Percentiles rank a stretch among this genome's conserved stretches.
Evolutionary conservation across 140 eudicot genomes (phyloP).

Genomic region (Anethum foeniculum): DNA sequence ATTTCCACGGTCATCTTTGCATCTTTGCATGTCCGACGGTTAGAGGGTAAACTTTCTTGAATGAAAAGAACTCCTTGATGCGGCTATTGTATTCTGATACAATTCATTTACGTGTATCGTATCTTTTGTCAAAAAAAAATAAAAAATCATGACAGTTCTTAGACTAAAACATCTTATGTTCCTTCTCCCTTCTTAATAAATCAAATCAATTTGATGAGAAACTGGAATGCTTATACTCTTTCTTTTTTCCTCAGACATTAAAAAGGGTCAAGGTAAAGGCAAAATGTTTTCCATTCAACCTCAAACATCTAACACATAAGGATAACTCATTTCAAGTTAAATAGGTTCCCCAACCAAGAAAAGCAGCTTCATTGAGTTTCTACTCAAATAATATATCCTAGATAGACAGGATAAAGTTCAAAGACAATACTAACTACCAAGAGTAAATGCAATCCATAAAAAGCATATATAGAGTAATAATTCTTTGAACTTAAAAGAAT

Average conservation of each 20-base stretch:
- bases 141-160: not conserved
- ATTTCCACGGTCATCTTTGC: too few species aligned
- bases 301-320: too few species aligned
- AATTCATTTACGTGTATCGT: too few species aligned
- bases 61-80: too few species aligned
- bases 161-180: not conserved
- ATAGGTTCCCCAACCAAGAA: not conserved
- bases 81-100: too few species aligned
- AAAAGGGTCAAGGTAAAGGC: too few species aligned
- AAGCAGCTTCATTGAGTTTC: not conserved
- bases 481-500: not conserved
- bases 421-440: not conserved
- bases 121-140: too few species aligned
- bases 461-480: not conserved
- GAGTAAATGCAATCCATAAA: not conserved
- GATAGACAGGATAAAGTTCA: not conserved
- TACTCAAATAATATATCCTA: not conserved
- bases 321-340: too few species aligned
- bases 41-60: too few species aligned
- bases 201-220: not conserved
- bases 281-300: too few species aligned
- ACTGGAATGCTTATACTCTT: not conserved
- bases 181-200: not conserved
- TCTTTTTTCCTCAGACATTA: not conserved
- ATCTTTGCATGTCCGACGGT: too few species aligned